These are phyloP conservation scores for Zoysia matrella DNA, from an alignment of 202 grass and related monocot genomes.

Conservation along the genomic window DNA sequence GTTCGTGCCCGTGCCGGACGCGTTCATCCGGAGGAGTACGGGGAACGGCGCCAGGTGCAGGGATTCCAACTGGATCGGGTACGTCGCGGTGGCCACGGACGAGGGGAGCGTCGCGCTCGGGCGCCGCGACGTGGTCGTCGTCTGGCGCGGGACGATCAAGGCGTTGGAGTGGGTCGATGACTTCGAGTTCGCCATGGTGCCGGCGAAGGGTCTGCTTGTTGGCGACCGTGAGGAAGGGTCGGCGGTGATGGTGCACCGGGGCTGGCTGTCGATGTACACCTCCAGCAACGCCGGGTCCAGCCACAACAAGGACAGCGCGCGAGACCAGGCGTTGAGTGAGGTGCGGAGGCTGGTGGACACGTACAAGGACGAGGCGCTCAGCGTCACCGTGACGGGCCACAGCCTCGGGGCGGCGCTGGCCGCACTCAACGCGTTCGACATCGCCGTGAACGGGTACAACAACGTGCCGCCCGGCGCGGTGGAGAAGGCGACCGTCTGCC, in stretches of 20 bases:
- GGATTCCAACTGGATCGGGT: slow-evolving; percentile 79
- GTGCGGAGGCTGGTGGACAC: slow-evolving; percentile 45
- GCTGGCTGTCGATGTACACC: slow-evolving; percentile 65
- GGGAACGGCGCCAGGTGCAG: background rate
- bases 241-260: slow-evolving; percentile 44
- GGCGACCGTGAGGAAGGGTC: background rate
- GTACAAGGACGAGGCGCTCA: slow-evolving; percentile 59
- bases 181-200: slow-evolving; percentile 58
- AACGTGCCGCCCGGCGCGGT: background rate
- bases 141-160: slow-evolving; percentile 63
- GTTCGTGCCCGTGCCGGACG: slow-evolving; percentile 38
- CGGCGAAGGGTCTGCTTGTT: slow-evolving; percentile 18
- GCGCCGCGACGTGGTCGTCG: slow-evolving; percentile 61
- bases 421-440: slow-evolving; percentile 68
- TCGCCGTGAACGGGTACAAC: slow-evolving; percentile 56
- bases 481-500: background rate
- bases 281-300: slow-evolving; percentile 45
- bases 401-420: slow-evolving; percentile 67
- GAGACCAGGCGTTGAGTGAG: slow-evolving; percentile 61
- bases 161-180: slow-evolving; percentile 62
- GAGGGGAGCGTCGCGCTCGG: slow-evolving; percentile 51
- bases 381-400: slow-evolving; percentile 67
- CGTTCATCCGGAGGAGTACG: slow-evolving; percentile 31
- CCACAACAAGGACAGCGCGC: slow-evolving; percentile 54
- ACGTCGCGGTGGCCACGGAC: slow-evolving; percentile 72